phyloP scores from a whole-genome alignment of 1,284 basidiomycete genomes.

The Tilletia walkeri region DNA sequence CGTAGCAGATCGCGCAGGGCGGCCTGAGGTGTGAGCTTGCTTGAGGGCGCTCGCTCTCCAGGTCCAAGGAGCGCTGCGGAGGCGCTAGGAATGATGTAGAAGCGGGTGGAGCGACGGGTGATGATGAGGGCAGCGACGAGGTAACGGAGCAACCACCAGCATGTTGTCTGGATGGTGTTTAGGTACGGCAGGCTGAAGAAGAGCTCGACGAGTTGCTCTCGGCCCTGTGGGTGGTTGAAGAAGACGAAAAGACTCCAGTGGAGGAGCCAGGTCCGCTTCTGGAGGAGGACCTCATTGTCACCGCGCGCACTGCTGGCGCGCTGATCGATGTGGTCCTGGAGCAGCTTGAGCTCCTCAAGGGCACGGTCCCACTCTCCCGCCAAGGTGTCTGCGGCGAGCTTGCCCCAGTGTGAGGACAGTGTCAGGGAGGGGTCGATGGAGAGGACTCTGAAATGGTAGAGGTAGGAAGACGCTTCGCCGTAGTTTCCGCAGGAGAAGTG shows the following conservation, averaged over 20 bases:
- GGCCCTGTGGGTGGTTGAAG: constrained; percentile 90
- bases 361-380: constrained; percentile 92
- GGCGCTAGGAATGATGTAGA: constrained; percentile 43
- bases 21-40: constrained; percentile 48
- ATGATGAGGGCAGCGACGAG: constrained; percentile 88
- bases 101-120: constrained; percentile 66
- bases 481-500: constrained; percentile 97
- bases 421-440: constrained; percentile 88
- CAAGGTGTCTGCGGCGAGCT: constrained; percentile 92
- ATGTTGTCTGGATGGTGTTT: constrained; percentile 95
- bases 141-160: constrained; percentile 93
- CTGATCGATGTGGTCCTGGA: constrained; percentile 84
- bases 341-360: constrained; percentile 85
- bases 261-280: constrained; percentile 93
- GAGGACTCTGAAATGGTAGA: constrained; percentile 97
- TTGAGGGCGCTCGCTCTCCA: constrained; percentile 44
- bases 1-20: constrained; percentile 52
- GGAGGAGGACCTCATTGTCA: constrained; percentile 66
- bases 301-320: background rate
- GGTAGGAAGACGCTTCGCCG: constrained; percentile 90
- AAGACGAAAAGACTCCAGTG: constrained; percentile 99
- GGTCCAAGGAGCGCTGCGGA: constrained; percentile 32
- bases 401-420: constrained; percentile 95
- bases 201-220: constrained; percentile 89
- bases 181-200: constrained; percentile 95